A percentile compares a stretch with the other conserved stretches of the same genome.
Conservation (phyloP, 345 rosid species). For the Linum tenue region DNA sequence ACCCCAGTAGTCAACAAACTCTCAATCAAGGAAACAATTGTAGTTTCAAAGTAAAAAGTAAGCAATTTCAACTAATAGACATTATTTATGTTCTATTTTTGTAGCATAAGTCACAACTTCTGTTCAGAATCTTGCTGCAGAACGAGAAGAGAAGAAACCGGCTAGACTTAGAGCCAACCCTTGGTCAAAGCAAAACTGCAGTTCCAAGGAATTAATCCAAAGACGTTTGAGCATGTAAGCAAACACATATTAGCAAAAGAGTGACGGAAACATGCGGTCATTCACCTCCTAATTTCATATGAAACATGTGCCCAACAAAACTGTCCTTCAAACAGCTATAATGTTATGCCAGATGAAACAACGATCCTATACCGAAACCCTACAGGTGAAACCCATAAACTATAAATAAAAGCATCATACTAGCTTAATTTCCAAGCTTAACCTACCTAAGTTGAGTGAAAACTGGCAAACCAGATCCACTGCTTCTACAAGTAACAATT, state of each 20-base stretch:
- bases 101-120: neutral
- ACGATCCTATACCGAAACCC: neutral
- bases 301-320: neutral
- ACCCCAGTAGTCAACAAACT: neutral
- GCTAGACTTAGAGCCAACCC: neutral
- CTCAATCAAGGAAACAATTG: neutral
- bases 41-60: no score
- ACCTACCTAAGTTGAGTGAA: neutral
- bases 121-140: neutral
- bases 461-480: neutral
- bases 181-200: no score
- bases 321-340: neutral
- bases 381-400: neutral
- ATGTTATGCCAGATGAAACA: neutral
- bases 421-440: neutral
- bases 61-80: no score
- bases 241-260: no score
- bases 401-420: no score
- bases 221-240: no score
- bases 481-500: neutral
- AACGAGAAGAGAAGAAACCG: neutral
- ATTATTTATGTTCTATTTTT: no score
- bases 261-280: neutral
- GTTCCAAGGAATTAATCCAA: no score
- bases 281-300: neutral